Base-by-base conservation (phyloP, 768 basidiomycete genomes). In the Lactifluus echinatus region DNA sequence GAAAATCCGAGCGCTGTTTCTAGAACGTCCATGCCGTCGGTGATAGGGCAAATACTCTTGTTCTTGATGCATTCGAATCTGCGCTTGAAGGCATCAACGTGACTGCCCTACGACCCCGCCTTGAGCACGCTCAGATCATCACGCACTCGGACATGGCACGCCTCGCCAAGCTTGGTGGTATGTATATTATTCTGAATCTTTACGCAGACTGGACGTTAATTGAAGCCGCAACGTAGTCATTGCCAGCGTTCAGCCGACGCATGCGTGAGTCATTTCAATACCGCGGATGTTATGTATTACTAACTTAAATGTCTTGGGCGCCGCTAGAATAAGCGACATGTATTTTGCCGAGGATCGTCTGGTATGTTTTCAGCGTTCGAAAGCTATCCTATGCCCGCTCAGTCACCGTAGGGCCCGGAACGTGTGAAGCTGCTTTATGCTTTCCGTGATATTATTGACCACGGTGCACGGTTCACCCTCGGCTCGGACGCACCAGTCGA, bases 401-500 rank as follows among this genome's bases (percentile, higher is more conserved):
- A 55, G 34, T 42, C 23, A 48, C 46, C 53, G 34, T 62, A 85
- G 89, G 92, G 93, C 6, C 80, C 85, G 15, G 85, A 92, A 62
- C 81, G 94, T 43, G 82, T 95, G 47, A 89, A 88, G 66, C 78
- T 80, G 8, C 77, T 94, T 4, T 96, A 96, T 65, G 91, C 93
- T 0, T 96, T 94, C 78, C 82, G 84, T 19, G 80, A 84, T 43
- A 74, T 88, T 28, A 66, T 86, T 33, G 77, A 84, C 64, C 78
- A 76, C 55, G 82, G 83, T 47, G 82, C 82, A 53, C 72, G 79
- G 55, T 82, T 93, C 53, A 81, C 87, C 2, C 70, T 95, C 23
- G 93, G 94, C 14, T 90, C 89, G 3, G 93, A 95, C 71, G 89
- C 88, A 61, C 93, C 93, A 0, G 90, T 97, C 31, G 94, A 94